These are phyloP conservation scores for Aspergillus sclerotialis DNA, from an alignment of 2,329 filamentous ascomycete genomes.

Conservation along the genomic window DNA sequence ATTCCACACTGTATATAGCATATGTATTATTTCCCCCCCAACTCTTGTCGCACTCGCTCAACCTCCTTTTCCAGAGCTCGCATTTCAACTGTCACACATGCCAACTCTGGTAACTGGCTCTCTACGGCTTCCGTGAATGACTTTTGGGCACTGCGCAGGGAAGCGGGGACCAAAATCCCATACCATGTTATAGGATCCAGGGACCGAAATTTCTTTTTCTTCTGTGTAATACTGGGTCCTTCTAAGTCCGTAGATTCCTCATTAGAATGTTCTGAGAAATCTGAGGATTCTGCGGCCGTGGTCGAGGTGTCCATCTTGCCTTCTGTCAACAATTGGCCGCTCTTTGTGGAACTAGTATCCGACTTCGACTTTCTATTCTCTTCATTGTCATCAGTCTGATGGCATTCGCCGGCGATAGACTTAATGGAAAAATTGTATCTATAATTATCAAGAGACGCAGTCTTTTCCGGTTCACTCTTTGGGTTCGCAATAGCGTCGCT, in stretches of 20 bases:
- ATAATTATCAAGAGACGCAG: conserved; percentile 2
- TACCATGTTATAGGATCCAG: conserved; percentile 43
- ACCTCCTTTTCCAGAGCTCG: conserved; percentile 34
- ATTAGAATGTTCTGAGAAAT: conserved; percentile 2
- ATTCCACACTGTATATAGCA: no score
- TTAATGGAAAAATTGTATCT: conserved; percentile 9
- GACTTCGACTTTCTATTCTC: no score
- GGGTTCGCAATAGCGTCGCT: not conserved
- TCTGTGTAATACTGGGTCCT: conserved; percentile 10
- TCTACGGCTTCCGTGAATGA: conserved; percentile 37
- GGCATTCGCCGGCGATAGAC: not conserved
- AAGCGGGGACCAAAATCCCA: conserved; percentile 40
- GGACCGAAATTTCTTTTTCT: conserved; percentile 22
- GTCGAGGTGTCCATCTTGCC: not conserved
- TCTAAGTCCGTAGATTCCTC: not conserved
- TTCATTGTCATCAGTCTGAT: conserved; percentile 2
- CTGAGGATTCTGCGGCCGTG: not conserved
- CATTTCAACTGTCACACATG: conserved; percentile 34
- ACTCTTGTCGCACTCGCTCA: conserved; percentile 17
- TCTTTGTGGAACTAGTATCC: no score
- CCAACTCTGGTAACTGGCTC: conserved; percentile 28
- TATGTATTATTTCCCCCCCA: conserved; percentile 11
- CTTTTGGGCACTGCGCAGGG: conserved; percentile 38
- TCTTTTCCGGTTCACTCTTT: conserved; percentile 1
- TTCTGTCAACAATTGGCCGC: no score